Base-by-base conservation (phyloP, 306 rosid species). In the Albizia julibrissin region DNA sequence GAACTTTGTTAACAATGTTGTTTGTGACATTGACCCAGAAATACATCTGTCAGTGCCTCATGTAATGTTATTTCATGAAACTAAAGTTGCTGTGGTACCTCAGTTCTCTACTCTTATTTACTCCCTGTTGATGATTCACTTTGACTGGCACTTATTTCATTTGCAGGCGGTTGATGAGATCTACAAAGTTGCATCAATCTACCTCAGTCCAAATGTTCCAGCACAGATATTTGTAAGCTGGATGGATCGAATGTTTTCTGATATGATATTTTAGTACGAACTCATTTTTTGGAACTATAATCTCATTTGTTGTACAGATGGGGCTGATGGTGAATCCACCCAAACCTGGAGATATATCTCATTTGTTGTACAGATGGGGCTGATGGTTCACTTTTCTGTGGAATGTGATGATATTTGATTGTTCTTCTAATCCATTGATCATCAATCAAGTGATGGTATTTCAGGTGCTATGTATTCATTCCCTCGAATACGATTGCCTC, bases 401-500 rank as follows among this genome's bases (percentile, higher is more conserved):
- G n/a, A 71, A 34, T 5, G 26, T 14, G 52, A 40, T 19, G 65
- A 34, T 19, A 4, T 29, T 5, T 64, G 69, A 52, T 62, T 56
- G 1, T 64, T 43, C 61, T 61, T 52, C 22, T 49, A 64, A 74
- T 31, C 69, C 74, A 81, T 52, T 67, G 54, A 27, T 74, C 71
- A 85, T 78, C 71, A 39, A 16, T 64, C 46, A 83, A 72, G 46
- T 83, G 80, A 71, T 82, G 79, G 71, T 84, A 79, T 86, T 69
- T 80, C 85, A 95, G 99, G 99, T 79, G 99, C 99, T 64, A 95
- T 95, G 99, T 93, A 95, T 83, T 95, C 99, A 37, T 95, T 95
- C 91, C 99, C 99, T 72, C 99, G 93, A 90, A 83, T 95, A 69
- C 85, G 89, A 72, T 83, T 93, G 83, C 99, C 99, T 1, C 96